Evolutionary conservation across 352 stramenopile genomes (phyloP), one percentile per base, ranked within the genome.

Genomic region (Phytophthora citrophthora): DNA sequence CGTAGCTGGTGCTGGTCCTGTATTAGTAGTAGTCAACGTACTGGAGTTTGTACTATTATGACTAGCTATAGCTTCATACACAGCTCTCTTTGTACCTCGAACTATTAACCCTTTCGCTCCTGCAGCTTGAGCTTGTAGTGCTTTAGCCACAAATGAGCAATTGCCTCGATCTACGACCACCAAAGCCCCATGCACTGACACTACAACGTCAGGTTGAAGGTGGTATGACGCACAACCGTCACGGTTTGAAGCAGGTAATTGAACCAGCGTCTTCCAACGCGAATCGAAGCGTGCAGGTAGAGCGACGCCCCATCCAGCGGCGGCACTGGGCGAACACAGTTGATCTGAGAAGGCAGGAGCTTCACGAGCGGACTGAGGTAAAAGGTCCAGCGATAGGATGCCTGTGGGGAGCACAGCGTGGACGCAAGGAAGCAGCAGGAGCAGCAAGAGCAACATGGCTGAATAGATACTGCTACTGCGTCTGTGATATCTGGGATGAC

Each of bases 121-220:
- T 1, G 81, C 76, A 2, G 66, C 64, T 52, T 90, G 81, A 10
- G 83, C 85, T 47, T 64, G 27, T 11, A 74, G 49, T 15, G 85
- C 81, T 61, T 94, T 94, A 4, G 75, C 29, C 18, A 91, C 57
- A 55, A 91, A 94, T 20, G 83, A 90, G 61, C 85, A 94, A 53
- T 91, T 90, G 55, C 85, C 85, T 10, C 85, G 83, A 46, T 94
- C 76, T 27, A 76, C 79, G 11, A 94, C 58, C n/a, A 90, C 75
- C 32, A 89, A 61, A 18, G 60, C 60, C 26, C 68, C 69, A 48
- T 75, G 55, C 15, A 45, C 32, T n/a, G 48, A 69, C 38, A 23
- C 60, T 16, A 38, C 18, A 8, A 23, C 12, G 20, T 59, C 40
- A 45, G 32, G 8, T 10, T 53, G 27, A n/a, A 56, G 46, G 5